Conservation (phyloP, 768 basidiomycete species). For the Serendipita sp. region DNA sequence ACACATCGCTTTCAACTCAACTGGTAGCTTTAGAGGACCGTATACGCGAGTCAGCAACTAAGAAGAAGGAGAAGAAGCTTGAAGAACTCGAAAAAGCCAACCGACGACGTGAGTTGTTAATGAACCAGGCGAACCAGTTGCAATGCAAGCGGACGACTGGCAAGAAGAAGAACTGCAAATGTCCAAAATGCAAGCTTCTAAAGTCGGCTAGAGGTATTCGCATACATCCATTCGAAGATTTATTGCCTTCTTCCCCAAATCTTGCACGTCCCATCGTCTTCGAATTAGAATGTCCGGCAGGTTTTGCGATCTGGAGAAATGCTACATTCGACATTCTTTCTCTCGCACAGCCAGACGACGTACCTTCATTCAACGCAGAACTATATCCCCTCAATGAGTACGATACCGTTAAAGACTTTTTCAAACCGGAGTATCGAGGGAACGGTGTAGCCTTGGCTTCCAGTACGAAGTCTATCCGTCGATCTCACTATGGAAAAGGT, state of each 20-base stretch:
- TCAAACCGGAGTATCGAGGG: background rate
- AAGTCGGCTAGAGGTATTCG: constrained; percentile 7
- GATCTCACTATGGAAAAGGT: constrained; percentile 20
- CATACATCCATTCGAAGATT: constrained; percentile 35
- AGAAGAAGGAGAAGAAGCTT: too few relatives aligned
- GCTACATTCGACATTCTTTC: constrained; percentile 24
- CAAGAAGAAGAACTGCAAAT: too few relatives aligned
- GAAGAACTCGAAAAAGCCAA: too few relatives aligned
- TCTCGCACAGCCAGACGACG: too few relatives aligned
- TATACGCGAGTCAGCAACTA: too few relatives aligned
- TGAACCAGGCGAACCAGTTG: too few relatives aligned
- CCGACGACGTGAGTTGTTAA: too few relatives aligned
- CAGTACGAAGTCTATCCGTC: constrained; percentile 19
- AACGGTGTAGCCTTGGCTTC: constrained; percentile 25
- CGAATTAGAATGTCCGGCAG: constrained; percentile 25
- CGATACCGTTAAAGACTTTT: constrained; percentile 5
- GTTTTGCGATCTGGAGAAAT: constrained; percentile 30
- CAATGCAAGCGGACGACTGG: too few relatives aligned
- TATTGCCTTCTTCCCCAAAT: constrained; percentile 21
- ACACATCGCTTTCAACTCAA: too few relatives aligned
- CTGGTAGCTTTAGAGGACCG: too few relatives aligned
- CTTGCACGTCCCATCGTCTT: constrained; percentile 24
- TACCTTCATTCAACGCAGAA: too few relatives aligned
- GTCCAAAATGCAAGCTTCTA: constrained; percentile 17
- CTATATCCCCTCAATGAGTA: constrained; percentile 11